These are phyloP conservation scores for Corylus heterophylla DNA, from an alignment of 306 rosid genomes.

Conservation along the genomic window DNA sequence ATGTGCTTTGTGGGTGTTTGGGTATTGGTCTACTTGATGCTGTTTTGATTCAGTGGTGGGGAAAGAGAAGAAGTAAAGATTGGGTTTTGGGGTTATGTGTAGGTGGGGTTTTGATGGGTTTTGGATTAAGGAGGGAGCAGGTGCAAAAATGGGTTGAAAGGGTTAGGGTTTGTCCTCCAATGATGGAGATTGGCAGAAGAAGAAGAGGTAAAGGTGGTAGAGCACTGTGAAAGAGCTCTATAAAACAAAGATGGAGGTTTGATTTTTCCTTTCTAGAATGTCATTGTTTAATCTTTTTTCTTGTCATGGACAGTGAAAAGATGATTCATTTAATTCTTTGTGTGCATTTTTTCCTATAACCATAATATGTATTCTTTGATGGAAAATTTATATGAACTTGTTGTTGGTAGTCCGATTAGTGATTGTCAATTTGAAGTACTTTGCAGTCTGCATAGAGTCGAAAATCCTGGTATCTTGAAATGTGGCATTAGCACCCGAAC, in stretches of 20 bases:
- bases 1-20: conserved; percentile 30
- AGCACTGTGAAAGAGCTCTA: conserved; percentile 25
- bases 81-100: conserved; percentile 33
- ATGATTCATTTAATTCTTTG: not conserved
- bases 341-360: not conserved
- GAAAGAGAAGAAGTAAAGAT: conserved; percentile 26
- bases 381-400: not conserved
- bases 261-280: not conserved
- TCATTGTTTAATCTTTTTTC: conserved; percentile 1
- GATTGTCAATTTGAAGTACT: not conserved
- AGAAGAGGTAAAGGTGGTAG: conserved; percentile 28
- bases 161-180: conserved; percentile 23
- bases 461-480: not conserved
- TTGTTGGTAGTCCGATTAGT: not conserved
- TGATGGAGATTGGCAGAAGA: conserved; percentile 16
- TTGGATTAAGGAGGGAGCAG: conserved; percentile 37
- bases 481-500: not conserved
- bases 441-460: not conserved
- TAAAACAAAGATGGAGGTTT: not conserved
- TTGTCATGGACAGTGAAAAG: not conserved
- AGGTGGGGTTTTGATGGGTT: conserved; percentile 35
- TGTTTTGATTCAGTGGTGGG: conserved; percentile 36
- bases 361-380: not conserved
- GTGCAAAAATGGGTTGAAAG: conserved; percentile 31
- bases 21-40: conserved; percentile 32